These are phyloP conservation scores for Rhizophagus prolifer DNA, from an alignment of 192 early-diverging fungal genomes.

Conservation along the genomic window DNA sequence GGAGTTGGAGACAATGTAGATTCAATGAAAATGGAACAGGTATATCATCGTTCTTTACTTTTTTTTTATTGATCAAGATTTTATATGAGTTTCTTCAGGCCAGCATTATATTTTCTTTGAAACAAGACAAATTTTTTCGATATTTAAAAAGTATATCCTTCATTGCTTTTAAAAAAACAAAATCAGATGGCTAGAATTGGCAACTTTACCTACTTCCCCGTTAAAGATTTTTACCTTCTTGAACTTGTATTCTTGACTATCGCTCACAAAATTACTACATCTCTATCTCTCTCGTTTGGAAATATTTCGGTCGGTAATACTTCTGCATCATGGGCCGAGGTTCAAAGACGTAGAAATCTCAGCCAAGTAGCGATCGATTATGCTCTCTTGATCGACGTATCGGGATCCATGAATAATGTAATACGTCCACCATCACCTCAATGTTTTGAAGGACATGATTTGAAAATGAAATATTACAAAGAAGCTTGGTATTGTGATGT, in stretches of 20 bases:
- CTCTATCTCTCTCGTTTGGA: neutral
- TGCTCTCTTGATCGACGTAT: conserved; percentile 16
- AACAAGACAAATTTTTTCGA: neutral
- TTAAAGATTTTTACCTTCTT: conserved; percentile 22
- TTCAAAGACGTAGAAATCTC: conserved; percentile 19
- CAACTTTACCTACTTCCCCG: conserved; percentile 2
- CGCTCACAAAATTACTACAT: conserved; percentile 11
- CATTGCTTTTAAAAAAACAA: neutral
- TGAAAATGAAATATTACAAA: neutral
- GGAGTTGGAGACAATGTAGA: conserved; percentile 17
- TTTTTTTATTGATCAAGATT: neutral
- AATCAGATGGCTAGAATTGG: conserved; percentile 10
- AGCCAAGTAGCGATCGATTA: conserved; percentile 21
- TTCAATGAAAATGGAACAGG: conserved; percentile 11
- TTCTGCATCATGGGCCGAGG: conserved; percentile 18
- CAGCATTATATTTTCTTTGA: too few relatives aligned
- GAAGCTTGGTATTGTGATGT: conserved; percentile 1
- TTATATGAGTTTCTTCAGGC: too few relatives aligned
- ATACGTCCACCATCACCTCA: neutral
- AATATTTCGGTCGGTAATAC: neutral
- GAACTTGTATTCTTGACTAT: conserved; percentile 21
- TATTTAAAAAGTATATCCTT: neutral
- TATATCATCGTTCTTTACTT: neutral
- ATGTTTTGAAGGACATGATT: conserved; percentile 29
- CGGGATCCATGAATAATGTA: conserved; percentile 15